Evolutionary conservation across 371 early-diverging fungal species (phyloP).

Genomic region (Thermomucor indicae-seudaticae): DNA sequence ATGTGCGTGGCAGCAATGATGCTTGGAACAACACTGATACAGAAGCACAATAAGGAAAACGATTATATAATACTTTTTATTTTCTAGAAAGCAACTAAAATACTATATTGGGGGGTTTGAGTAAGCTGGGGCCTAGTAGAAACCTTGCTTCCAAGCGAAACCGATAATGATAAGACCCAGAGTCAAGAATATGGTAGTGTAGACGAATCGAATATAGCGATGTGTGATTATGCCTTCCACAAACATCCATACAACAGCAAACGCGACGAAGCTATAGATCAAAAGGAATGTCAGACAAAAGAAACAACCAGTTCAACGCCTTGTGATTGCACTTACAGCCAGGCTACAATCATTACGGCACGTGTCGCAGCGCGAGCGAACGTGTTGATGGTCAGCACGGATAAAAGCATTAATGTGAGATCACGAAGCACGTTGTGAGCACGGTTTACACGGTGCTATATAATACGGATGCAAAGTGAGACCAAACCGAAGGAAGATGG

Average conservation of each 20-base stretch:
- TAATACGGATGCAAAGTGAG: not conserved
- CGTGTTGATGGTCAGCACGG: slow-evolving; percentile 25
- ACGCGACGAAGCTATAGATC: slow-evolving; percentile 22
- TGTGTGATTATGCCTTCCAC: slow-evolving; percentile 26
- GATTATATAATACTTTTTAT: too few species aligned
- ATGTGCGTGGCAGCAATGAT: too few species aligned
- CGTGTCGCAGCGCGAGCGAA: slow-evolving; percentile 33
- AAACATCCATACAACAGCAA: slow-evolving; percentile 30
- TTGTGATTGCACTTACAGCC: slow-evolving; percentile 20
- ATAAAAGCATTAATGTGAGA: slow-evolving; percentile 28
- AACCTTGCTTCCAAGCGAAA: slow-evolving; percentile 31
- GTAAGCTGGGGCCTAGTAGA: slow-evolving; percentile 5
- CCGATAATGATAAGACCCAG: slow-evolving; percentile 30
- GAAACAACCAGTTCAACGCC: not conserved
- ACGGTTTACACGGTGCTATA: slow-evolving; percentile 27
- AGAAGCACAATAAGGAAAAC: too few species aligned
- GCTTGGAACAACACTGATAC: too few species aligned
- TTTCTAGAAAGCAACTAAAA: too few species aligned
- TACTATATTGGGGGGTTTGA: too few species aligned
- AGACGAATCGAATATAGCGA: slow-evolving; percentile 28
- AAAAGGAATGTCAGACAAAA: not conserved
- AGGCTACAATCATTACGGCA: slow-evolving; percentile 33
- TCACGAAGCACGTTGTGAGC: slow-evolving; percentile 34
- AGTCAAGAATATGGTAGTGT: slow-evolving; percentile 25
- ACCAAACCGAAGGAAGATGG: not conserved